Conservation (phyloP, 345 rosid species). For the Dimocarpus longan region DNA sequence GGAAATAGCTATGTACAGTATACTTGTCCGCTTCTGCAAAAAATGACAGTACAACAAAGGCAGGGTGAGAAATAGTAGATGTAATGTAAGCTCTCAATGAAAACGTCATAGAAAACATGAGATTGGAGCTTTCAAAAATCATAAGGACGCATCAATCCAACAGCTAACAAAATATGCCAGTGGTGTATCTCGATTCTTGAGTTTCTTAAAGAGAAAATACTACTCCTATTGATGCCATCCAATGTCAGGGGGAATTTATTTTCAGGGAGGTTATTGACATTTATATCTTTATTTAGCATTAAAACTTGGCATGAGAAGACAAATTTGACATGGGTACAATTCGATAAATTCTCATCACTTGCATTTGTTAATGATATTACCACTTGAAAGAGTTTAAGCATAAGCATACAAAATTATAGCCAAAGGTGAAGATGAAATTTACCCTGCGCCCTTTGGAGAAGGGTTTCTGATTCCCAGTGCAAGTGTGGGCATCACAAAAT, state of each 20-base stretch:
- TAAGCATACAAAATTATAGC: background rate
- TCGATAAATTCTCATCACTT: background rate
- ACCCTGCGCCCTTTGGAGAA: conserved; percentile 67
- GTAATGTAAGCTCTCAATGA: background rate
- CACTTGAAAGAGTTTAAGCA: conserved; percentile 3
- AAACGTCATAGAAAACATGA: background rate
- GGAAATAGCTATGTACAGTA: conserved; percentile 45
- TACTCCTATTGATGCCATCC: background rate
- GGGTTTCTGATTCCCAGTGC: conserved; percentile 51
- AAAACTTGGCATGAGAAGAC: background rate
- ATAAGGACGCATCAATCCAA: background rate
- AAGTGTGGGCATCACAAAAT: conserved; percentile 79
- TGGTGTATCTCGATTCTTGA: background rate
- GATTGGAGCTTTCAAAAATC: background rate
- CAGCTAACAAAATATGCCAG: background rate
- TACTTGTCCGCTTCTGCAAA: conserved; percentile 56
- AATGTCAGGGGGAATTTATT: background rate
- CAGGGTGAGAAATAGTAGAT: conserved; percentile 3
- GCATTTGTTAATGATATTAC: background rate
- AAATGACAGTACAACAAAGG: background rate
- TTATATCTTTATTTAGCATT: background rate
- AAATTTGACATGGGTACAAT: background rate
- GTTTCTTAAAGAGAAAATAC: background rate
- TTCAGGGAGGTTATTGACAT: background rate
- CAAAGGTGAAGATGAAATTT: background rate